These are phyloP conservation scores for Citrus mangshanensis DNA, from an alignment of 345 rosid genomes.

Conservation along the genomic window DNA sequence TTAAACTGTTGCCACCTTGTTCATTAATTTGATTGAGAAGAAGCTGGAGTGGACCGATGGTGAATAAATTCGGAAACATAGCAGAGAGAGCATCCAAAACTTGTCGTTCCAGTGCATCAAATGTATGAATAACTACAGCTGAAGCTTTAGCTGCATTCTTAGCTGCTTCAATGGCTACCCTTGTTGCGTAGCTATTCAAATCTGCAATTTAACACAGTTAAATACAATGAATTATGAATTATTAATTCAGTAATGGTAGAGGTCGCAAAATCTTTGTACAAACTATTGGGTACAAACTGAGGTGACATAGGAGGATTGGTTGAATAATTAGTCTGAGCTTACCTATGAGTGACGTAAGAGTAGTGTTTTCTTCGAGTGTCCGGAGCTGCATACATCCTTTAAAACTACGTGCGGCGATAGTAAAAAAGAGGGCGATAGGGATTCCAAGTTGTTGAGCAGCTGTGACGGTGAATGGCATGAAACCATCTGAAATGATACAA, in stretches of 20 bases:
- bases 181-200: not conserved
- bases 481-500: not conserved
- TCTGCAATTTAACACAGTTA: not conserved
- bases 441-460: not conserved
- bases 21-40: not conserved
- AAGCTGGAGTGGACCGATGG: not conserved
- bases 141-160: not conserved
- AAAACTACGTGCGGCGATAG: not conserved
- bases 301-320: too few relatives aligned
- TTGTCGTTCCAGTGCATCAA: not conserved
- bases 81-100: not conserved
- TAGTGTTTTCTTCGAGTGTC: not conserved
- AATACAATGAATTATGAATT: too few relatives aligned
- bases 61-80: not conserved
- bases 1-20: not conserved
- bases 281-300: too few relatives aligned
- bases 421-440: not conserved
- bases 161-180: not conserved
- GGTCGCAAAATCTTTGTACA: too few relatives aligned
- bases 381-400: not conserved
- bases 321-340: too few relatives aligned
- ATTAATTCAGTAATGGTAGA: too few relatives aligned
- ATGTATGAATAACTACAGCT: not conserved
- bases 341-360: not conserved
- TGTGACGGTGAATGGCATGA: not conserved